Conservation (phyloP, 78 protist species). For the Dictyostelium intermedium region DNA sequence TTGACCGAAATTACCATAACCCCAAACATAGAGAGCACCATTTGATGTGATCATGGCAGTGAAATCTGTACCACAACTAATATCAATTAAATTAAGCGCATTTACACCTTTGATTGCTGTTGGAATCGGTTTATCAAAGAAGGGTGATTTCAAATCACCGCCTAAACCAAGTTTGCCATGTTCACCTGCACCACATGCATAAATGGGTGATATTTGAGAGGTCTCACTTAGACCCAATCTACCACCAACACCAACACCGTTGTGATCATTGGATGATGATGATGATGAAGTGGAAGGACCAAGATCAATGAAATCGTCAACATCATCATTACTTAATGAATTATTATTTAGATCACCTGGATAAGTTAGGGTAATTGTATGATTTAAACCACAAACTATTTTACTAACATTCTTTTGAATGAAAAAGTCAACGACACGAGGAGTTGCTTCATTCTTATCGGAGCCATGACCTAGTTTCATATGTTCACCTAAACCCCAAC, state of each 20-base stretch:
- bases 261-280: background rate
- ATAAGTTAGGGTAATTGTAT: slow-evolving; percentile 38
- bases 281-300: background rate
- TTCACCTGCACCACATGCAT: slow-evolving; percentile 63
- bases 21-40: slow-evolving; percentile 59
- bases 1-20: slow-evolving; percentile 49
- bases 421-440: slow-evolving; percentile 45
- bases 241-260: background rate
- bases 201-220: slow-evolving; percentile 11
- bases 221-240: background rate
- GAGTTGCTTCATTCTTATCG: slow-evolving; percentile 19
- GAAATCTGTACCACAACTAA: slow-evolving; percentile 57
- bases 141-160: slow-evolving; percentile 58
- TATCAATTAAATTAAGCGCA: slow-evolving; percentile 39
- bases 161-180: slow-evolving; percentile 70
- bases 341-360: background rate
- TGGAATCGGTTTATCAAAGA: slow-evolving; percentile 60
- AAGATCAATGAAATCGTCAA: background rate
- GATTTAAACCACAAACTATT: slow-evolving; percentile 62
- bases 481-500: slow-evolving; percentile 80
- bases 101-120: slow-evolving; percentile 32
- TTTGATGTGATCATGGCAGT: slow-evolving; percentile 44
- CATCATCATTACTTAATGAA: background rate
- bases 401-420: slow-evolving; percentile 48
- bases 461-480: slow-evolving; percentile 70